Base-by-base conservation (phyloP, 805 yeast genomes). In the Kodamaea sagamina region DNA sequence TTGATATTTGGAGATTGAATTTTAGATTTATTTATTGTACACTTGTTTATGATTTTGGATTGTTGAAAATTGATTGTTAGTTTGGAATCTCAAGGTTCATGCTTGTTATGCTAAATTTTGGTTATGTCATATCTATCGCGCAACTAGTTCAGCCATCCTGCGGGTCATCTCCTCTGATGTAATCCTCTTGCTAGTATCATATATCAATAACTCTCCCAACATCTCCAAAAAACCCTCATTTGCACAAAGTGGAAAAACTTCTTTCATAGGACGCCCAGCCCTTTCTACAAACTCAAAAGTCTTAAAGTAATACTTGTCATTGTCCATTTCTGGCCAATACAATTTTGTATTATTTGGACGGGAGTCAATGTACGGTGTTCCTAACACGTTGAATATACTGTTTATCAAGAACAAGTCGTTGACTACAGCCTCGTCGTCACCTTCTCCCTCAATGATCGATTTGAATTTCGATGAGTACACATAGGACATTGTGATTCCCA, bases 381-480 rank as follows among this genome's bases (percentile, higher is more conserved):
- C 95, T 54, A 86, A 78, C 2, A 61, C 63, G 11, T 63, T 57
- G 49, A 84, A 75, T 1, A 84, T 76, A 13, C 75, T 65, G 6
- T 75, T 65, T n/a, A 83, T 65, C 12, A 87, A 65, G 3, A 74
- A 69, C 36, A 87, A 65, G 51, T 87, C 95, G 47, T 79, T 77
- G 16, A 63, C 57, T 25, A 63, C 62, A 1, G 74, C 71, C 24
- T 69, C 74, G 9, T 54, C 57, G 1, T 58, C 57, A 27, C 74
- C 67, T 17, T 72, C 64, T 0, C 47, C 51, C 11, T 47, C 49
- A 22, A 79, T 63, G n/a, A 54, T 52, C 7, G 70, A 62, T 7
- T 48, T 46, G 12, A 68, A 63, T 22, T 53, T 42, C 4, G 32
- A 22, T 16, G 72, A 66, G 48, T 74, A 74, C 22, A 88, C 50